Percentiles rank a stretch among this genome's conserved stretches.
These are phyloP conservation scores for Penicillium taxi DNA, from an alignment of 495 filamentous ascomycete species.

Conservation along the genomic window DNA sequence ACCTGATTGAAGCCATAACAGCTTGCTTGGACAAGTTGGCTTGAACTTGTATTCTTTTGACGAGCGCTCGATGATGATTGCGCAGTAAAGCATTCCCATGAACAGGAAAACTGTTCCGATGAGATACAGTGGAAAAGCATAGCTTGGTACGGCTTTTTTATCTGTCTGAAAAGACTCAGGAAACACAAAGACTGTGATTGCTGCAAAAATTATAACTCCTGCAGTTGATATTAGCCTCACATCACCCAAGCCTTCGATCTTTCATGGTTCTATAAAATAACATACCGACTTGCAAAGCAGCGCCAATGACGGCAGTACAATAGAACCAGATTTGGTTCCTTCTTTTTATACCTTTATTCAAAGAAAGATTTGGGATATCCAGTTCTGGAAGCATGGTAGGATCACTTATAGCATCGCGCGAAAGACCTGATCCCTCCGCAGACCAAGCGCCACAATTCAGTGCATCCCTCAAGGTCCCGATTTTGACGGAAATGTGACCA, in stretches of 20 bases:
- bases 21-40: conserved; percentile 25
- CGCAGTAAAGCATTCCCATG: conserved; percentile 36
- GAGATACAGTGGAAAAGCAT: conserved; percentile 35
- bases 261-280: neutral
- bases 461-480: conserved; percentile 27
- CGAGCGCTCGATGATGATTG: conserved; percentile 32
- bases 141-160: conserved; percentile 21
- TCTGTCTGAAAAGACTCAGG: conserved; percentile 24
- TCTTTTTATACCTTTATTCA: conserved; percentile 39
- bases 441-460: conserved; percentile 21
- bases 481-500: conserved; percentile 9
- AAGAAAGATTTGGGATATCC: conserved; percentile 39
- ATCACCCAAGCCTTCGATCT: neutral
- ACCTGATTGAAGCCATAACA: conserved; percentile 40
- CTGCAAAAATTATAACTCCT: conserved; percentile 30
- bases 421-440: neutral
- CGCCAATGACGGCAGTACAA: conserved; percentile 23
- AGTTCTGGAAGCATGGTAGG: conserved; percentile 16
- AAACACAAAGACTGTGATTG: conserved; percentile 27
- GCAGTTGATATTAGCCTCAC: neutral
- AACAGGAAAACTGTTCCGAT: conserved; percentile 28
- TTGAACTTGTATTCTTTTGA: conserved; percentile 25
- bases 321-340: conserved; percentile 28
- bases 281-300: conserved; percentile 27
- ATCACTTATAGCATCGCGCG: neutral